Base-by-base conservation (phyloP, 176 grass and related monocot species). In the Pontederia crassipes region DNA sequence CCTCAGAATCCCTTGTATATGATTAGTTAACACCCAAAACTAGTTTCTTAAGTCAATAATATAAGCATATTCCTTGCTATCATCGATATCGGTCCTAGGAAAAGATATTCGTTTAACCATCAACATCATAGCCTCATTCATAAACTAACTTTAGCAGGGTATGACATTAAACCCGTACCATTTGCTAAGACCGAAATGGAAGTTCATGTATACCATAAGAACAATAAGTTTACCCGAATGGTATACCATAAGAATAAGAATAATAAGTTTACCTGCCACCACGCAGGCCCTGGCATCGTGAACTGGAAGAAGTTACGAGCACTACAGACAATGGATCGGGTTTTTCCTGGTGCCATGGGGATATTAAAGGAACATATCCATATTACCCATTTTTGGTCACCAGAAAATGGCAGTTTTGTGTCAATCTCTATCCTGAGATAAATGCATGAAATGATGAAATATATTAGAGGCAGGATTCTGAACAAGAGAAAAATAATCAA, bases 291-390 rank as follows among this genome's bases (percentile, higher is more conserved):
- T 16, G 87, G 93, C 93, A 97, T 88, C 14, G 84, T 80, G 75
- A 97, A 91, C 58, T 78, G 87, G 59, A 97, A 91, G 75, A 97
- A 97, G 76, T 97, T 97, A 4, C 87, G 81, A 70, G 87, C 93
- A 6, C 93, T 97, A 20, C 87, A 91, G 61, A 97, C 93, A 72
- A 97, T 97, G 53, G 87, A 97, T 61, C 93, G 93, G 51, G 87
- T 97, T 65, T 97, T 97, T 16, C 93, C 93, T 28, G 87, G 93
- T 13, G 87, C 79, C 93, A 97, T 97, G 54, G 93, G 93, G 58
- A 97, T 91, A 74, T 97, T 97, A 65, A 91, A 97, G 46, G 93
- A 97, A 72, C 93, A 97, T 67, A 97, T 97, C 93, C 93, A 97
- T 85, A 97, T 78, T 15, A 88, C 79, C 93, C 93, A 97, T 71